Percentiles rank a stretch among this genome's conserved stretches.
These are phyloP conservation scores for Apophysomyces elegans DNA, from an alignment of 371 early-diverging fungal species.

Conservation along the genomic window DNA sequence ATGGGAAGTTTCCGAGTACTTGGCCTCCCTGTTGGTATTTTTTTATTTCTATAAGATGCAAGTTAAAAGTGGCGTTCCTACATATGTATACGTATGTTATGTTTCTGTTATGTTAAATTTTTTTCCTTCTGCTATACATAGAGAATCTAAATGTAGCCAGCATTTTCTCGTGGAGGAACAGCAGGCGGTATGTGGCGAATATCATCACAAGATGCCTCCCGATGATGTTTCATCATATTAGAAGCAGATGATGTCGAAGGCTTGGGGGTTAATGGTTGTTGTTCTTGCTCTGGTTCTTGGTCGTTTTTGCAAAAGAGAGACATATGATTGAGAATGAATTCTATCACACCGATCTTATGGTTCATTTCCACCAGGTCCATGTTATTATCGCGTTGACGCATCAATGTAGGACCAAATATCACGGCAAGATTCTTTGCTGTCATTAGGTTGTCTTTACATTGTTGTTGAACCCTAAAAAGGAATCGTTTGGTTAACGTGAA, in stretches of 20 bases:
- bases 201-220: constrained; percentile 32
- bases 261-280: too few relatives aligned
- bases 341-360: constrained; percentile 74
- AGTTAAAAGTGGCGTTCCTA: too few relatives aligned
- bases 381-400: constrained; percentile 68
- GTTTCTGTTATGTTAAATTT: too few relatives aligned
- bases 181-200: constrained; percentile 31
- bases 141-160: constrained; percentile 37
- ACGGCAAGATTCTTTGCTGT: constrained; percentile 87
- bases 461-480: constrained; percentile 53
- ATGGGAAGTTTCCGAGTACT: too few relatives aligned
- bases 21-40: too few relatives aligned
- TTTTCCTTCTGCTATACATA: neutral
- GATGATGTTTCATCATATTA: constrained; percentile 25
- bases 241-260: constrained; percentile 21
- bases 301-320: constrained; percentile 26
- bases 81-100: too few relatives aligned
- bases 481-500: neutral
- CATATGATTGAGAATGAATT: constrained; percentile 61
- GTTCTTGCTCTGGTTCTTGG: constrained; percentile 7
- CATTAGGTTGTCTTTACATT: constrained; percentile 80
- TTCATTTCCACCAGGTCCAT: constrained; percentile 82
- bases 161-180: constrained; percentile 45
- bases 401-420: constrained; percentile 93
- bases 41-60: too few relatives aligned